Base-by-base conservation (phyloP, 2,329 filamentous ascomycete species). In the Nakataea oryzae region DNA sequence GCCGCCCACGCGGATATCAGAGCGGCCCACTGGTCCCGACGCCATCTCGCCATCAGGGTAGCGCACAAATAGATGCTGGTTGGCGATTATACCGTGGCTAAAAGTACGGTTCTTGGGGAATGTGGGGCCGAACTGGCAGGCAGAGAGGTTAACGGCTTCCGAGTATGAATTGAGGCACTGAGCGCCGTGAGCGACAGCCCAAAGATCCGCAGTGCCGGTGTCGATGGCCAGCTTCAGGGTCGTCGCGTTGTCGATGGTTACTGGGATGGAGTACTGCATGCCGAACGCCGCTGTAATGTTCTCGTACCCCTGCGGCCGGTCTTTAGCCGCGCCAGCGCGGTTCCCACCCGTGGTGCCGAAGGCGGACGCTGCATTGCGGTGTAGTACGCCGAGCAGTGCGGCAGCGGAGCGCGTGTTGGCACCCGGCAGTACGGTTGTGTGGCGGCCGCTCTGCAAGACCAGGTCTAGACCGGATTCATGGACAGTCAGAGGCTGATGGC, bases 161-260 rank as follows among this genome's bases (percentile, higher is more conserved):
- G 76, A 75, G 0, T 66, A 62, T n/a, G 65, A 67, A 62, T 76
- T 74, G 47, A 74, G 68, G 65, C 80, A 83, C 56, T 69, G 67
- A 64, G 80, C 81, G 32, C 73, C 72, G 1, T 67, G 68, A 13
- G 71, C 70, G 41, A 74, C 74, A 2, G 76, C 74, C 80, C 80
- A 83, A 0, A 80, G 82, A 64, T 83, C 80, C 27, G 79, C 76
- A 67, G 79, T 81, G 28, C 78, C 80, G 0, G 79, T 81, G 65
- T 82, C 79, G 58, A 83, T 71, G 14, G 81, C 67, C 30, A 83
- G 61, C 21, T 50, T 8, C 8, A 62, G 62, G 61, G 70, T 63
- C 1, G 65, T 64, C 11, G 63, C 61, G 13, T 67, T 67, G 57
- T 70, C 66, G 65, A 73, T 72, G 32, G 62, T 27, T 0, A 68